These are phyloP conservation scores for Fusarium drepaniforme DNA, from an alignment of 2,329 filamentous ascomycete species.

Conservation along the genomic window DNA sequence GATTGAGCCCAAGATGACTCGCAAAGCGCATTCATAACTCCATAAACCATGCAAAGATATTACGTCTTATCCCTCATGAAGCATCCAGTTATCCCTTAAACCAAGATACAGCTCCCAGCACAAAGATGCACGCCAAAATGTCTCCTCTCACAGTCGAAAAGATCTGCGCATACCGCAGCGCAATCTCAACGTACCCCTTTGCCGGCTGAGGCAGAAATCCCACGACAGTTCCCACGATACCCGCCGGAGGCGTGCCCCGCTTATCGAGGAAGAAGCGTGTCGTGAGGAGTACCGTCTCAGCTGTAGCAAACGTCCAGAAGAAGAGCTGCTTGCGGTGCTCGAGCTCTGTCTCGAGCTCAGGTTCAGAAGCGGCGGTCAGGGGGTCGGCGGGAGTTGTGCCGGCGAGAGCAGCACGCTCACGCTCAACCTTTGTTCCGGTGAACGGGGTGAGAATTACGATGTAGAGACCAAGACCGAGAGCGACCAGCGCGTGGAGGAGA, in stretches of 20 bases:
- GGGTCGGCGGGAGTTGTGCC: constrained; percentile 40
- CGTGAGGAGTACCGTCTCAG: constrained; percentile 78
- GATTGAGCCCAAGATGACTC: background rate
- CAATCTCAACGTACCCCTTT: constrained; percentile 70
- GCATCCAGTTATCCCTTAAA: constrained; percentile 40
- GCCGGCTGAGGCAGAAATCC: constrained; percentile 75
- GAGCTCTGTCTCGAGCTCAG: constrained; percentile 46
- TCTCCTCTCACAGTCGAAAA: constrained; percentile 79
- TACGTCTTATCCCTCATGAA: background rate
- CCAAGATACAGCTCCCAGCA: constrained; percentile 72
- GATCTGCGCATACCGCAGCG: constrained; percentile 76
- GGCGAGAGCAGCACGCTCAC: constrained; percentile 57
- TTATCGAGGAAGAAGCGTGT: constrained; percentile 79
- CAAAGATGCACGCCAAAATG: constrained; percentile 82
- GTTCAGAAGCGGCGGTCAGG: constrained; percentile 36
- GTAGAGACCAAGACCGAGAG: constrained; percentile 77
- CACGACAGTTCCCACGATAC: constrained; percentile 72
- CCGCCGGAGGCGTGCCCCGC: constrained; percentile 66
- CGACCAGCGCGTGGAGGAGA: constrained; percentile 79
- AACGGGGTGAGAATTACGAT: constrained; percentile 77
- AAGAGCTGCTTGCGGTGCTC: constrained; percentile 59
- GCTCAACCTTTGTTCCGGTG: constrained; percentile 72
- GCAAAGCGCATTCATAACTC: constrained; percentile 3
- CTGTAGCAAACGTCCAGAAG: constrained; percentile 86
- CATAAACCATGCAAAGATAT: constrained; percentile 12